A percentile compares a stretch with the other conserved stretches of the same genome.
Evolutionary conservation across 805 yeast species (phyloP).

Genomic region (Pichia deserticola): DNA sequence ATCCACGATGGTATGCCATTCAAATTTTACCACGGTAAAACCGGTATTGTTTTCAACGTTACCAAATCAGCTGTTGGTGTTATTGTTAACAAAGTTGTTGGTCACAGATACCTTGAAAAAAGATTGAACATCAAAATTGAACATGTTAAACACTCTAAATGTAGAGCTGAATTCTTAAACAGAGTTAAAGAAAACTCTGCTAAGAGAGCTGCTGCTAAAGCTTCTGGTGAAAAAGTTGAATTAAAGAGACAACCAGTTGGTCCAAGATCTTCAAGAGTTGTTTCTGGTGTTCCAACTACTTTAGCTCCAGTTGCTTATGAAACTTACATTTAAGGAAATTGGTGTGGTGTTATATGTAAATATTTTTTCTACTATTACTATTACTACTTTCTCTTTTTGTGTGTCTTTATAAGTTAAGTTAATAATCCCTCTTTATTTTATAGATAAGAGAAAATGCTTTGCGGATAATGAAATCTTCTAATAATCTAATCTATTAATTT

Average conservation of each 20-base stretch:
- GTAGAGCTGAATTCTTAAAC: conserved; percentile 98
- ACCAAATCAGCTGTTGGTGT: conserved; percentile 99
- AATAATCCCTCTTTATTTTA: conserved; percentile 6
- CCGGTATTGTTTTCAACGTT: conserved; percentile 98
- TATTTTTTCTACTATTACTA: conserved; percentile 1
- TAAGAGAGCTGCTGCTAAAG: conserved; percentile 89
- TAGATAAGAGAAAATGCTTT: conserved; percentile 7
- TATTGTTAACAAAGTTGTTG: conserved; percentile 96
- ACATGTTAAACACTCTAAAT: conserved; percentile 99
- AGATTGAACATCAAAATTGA: conserved; percentile 97
- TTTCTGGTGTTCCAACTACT: conserved; percentile 88
- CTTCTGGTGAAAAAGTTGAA: conserved; percentile 80
- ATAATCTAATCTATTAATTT: no score
- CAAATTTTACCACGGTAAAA: conserved; percentile 99
- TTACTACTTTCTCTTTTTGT: conserved; percentile 1
- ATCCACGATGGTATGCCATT: conserved; percentile 99
- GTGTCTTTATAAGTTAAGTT: conserved; percentile 7
- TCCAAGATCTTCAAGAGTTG: conserved; percentile 91
- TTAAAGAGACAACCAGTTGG: conserved; percentile 98
- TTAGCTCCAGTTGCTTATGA: conserved; percentile 99
- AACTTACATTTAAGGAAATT: conserved; percentile 79
- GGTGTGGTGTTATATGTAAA: background rate
- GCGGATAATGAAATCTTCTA: background rate
- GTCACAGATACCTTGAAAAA: conserved; percentile 98
- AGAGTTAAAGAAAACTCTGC: conserved; percentile 98